Conservation (phyloP, 106 monocot genomes). For the Allium fistulosum region DNA sequence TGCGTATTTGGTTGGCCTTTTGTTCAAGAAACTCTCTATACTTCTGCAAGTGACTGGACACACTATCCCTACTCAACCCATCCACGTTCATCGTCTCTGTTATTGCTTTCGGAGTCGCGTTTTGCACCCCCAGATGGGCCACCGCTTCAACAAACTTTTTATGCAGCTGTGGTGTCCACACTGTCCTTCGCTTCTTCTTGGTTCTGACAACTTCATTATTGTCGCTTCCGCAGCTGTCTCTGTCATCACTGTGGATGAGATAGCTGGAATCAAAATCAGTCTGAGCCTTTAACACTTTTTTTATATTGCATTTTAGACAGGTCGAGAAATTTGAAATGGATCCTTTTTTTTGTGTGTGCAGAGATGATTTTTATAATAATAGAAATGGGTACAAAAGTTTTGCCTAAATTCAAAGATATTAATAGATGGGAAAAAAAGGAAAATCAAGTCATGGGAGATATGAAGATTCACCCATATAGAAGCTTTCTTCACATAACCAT, state of each 20-base stretch:
- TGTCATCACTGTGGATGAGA: not conserved
- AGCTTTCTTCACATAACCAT: too few relatives aligned
- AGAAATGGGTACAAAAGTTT: too few relatives aligned
- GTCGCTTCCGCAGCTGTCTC: not conserved
- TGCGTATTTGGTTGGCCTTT: too few relatives aligned
- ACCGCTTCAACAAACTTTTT: slow-evolving; percentile 48
- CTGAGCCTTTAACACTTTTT: slow-evolving; percentile 19
- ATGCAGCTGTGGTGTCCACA: slow-evolving; percentile 61
- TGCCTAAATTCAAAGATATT: too few relatives aligned
- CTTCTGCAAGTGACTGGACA: slow-evolving; percentile 54
- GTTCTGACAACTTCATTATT: not conserved
- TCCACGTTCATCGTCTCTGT: slow-evolving; percentile 61
- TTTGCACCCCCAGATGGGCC: slow-evolving; percentile 38
- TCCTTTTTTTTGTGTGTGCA: too few relatives aligned
- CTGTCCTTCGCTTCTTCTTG: slow-evolving; percentile 31
- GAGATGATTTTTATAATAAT: too few relatives aligned
- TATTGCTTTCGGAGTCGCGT: slow-evolving; percentile 48
- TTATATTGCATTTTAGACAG: too few relatives aligned
- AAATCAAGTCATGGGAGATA: too few relatives aligned
- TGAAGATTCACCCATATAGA: too few relatives aligned
- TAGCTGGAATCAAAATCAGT: slow-evolving; percentile 18
- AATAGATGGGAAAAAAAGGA: too few relatives aligned
- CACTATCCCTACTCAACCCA: slow-evolving; percentile 47
- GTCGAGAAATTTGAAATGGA: too few relatives aligned
- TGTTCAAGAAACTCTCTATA: slow-evolving; percentile 41